phyloP scores from a whole-genome alignment of 2,329 filamentous ascomycete species.

The Cladophialophora yegresii region DNA sequence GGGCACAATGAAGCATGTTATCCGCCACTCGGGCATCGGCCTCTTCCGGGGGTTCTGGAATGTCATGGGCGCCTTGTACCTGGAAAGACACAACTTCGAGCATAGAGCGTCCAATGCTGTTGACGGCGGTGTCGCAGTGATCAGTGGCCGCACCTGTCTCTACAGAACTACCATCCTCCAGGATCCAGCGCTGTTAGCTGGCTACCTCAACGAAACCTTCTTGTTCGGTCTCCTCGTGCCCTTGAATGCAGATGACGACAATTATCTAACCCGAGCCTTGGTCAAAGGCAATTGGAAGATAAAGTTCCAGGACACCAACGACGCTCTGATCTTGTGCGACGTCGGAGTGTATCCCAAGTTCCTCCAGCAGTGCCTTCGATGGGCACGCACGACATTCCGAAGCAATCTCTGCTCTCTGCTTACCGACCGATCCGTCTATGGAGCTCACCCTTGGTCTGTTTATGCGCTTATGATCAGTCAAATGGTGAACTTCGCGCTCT shows the following conservation, averaged over 20 bases:
- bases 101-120: slow-evolving; percentile 58
- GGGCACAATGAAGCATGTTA: slow-evolving; percentile 59
- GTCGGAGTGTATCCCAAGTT: slow-evolving; percentile 55
- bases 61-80: slow-evolving; percentile 60
- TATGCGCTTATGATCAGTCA: slow-evolving; percentile 60
- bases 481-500: slow-evolving; percentile 58
- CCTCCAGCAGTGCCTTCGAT: slow-evolving; percentile 56
- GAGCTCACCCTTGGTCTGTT: slow-evolving; percentile 53
- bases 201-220: slow-evolving; percentile 56
- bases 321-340: slow-evolving; percentile 55
- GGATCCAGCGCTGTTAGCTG: slow-evolving; percentile 46
- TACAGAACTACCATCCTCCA: slow-evolving; percentile 56
- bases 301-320: slow-evolving; percentile 55
- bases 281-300: slow-evolving; percentile 56
- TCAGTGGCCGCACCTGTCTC: slow-evolving; percentile 59
- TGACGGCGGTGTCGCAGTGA: slow-evolving; percentile 61
- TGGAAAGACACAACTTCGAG: slow-evolving; percentile 65
- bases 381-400: slow-evolving; percentile 61
- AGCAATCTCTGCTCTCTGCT: slow-evolving; percentile 56
- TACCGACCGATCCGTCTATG: slow-evolving; percentile 45
- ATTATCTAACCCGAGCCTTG: slow-evolving; percentile 60
- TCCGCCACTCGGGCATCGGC: slow-evolving; percentile 41
- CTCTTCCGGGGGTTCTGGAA: slow-evolving; percentile 48
- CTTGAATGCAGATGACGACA: slow-evolving; percentile 62
- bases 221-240: slow-evolving; percentile 50